Base-by-base conservation (phyloP, 2,329 filamentous ascomycete species). In the Verticillium nubilum region DNA sequence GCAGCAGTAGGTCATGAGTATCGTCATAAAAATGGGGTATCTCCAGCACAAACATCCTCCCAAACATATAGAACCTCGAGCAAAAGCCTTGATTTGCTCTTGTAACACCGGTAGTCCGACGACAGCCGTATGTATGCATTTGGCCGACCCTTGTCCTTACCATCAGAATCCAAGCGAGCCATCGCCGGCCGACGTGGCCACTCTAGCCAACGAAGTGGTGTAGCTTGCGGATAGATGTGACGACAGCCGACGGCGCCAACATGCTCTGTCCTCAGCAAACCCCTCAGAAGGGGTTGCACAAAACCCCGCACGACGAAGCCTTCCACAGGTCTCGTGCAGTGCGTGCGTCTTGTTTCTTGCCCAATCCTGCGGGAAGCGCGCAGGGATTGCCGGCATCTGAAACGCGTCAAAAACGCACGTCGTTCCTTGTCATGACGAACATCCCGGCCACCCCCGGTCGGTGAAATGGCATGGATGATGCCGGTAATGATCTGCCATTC, bases 281-380 rank as follows among this genome's bases (percentile, higher is more conserved):
- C 15, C 37, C 37, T 23, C 37, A 3, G 5, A 23, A 47, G 37
- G 23, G 37, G n/a, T 47, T 19, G 23, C 37, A 47, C 37, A 23
- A 47, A 23, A 19, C 19, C 37, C 37, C 37, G 37, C 37, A 47
- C n/a, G 37, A 47, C 37, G n/a, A 23, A 47, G n/a, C n/a, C 37
- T 23, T 47, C 37, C n/a, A 23, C 37, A 23, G 37, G 37, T 13
- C 37, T 47, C 37, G 37, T 47, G 37, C 37, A 9, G 37, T 23
- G 9, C 37, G 37, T 47, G 37, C 37, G n/a, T 47, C 37, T 47
- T 47, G 37, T 47, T 47, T 47, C 37, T 19, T 56, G 5, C 57
- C 61, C 55, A 56, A 52, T 26, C 61, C 60, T 33, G 60, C 61
- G 61, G 60, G 61, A 61, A 55, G 37, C 35, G 55, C 57, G 42